phyloP scores from a whole-genome alignment of 192 early-diverging fungal species.

The Kickxella alabastrina region DNA sequence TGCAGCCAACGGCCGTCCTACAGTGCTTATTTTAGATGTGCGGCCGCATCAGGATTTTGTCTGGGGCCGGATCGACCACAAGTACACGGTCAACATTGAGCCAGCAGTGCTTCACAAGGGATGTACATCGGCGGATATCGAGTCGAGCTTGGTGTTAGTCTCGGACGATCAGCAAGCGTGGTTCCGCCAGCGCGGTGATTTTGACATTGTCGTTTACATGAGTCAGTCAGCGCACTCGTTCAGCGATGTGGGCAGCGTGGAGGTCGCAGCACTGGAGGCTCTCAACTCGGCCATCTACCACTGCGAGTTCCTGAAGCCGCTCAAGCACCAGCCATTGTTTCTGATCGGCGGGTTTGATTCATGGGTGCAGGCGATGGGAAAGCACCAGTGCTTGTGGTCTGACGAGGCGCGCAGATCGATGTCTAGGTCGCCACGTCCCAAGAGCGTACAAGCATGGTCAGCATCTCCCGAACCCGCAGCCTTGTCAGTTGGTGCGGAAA shows the following conservation, averaged over 20 bases:
- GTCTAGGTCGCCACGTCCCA: not conserved
- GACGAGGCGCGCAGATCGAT: constrained; percentile 15
- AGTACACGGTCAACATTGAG: constrained; percentile 69
- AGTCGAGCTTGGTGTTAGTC: constrained; percentile 56
- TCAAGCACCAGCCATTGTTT: constrained; percentile 60
- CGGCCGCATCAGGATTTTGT: constrained; percentile 66
- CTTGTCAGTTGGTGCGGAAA: no score
- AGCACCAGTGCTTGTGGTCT: constrained; percentile 26
- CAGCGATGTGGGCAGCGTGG: constrained; percentile 17
- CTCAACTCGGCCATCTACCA: constrained; percentile 64
- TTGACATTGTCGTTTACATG: constrained; percentile 73
- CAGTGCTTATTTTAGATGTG: constrained; percentile 72
- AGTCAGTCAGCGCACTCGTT: constrained; percentile 57
- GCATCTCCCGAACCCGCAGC: no score
- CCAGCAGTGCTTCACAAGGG: constrained; percentile 58
- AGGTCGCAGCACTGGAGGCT: constrained; percentile 21
- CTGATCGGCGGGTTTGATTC: constrained; percentile 77
- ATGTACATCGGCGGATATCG: constrained; percentile 56
- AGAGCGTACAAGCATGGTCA: constrained; percentile 2
- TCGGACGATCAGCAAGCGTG: constrained; percentile 59
- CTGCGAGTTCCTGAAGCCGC: constrained; percentile 53
- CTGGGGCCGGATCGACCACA: constrained; percentile 65
- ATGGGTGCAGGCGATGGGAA: constrained; percentile 60
- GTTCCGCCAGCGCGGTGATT: constrained; percentile 61
- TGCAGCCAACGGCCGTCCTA: constrained; percentile 25